Conservation (phyloP, 2,329 filamentous ascomycete species). For the Aspergillus melleus region DNA sequence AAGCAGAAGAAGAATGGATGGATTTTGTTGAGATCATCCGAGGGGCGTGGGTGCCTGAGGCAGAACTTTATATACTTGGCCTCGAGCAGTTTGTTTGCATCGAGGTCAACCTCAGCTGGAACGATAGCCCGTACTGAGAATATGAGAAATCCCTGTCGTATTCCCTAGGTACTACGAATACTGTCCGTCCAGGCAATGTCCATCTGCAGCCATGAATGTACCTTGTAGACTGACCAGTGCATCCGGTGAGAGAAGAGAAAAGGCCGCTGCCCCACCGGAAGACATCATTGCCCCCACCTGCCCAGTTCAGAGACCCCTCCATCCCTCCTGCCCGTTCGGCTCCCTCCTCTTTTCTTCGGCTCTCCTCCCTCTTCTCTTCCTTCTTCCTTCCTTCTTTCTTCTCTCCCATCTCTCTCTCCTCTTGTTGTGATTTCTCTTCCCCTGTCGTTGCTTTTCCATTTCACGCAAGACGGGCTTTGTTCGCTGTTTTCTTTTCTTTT, state of each 20-base stretch:
- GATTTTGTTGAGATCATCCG: neutral
- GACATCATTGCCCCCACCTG: slow-evolving; percentile 37
- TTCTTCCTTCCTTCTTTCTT: slow-evolving; percentile 18
- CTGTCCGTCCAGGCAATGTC: too few species aligned
- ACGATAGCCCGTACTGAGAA: too few species aligned
- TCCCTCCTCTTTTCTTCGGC: slow-evolving; percentile 11
- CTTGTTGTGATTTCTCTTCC: slow-evolving; percentile 17
- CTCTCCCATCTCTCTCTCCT: slow-evolving; percentile 21
- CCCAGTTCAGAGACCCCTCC: slow-evolving; percentile 21
- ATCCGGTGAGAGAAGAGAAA: neutral
- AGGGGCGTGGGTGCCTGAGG: too few species aligned
- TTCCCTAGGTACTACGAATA: too few species aligned
- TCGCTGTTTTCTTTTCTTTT: neutral
- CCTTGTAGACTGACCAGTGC: too few species aligned
- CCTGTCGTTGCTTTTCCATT: slow-evolving; percentile 7
- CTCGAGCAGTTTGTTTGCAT: too few species aligned
- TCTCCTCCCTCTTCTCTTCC: slow-evolving; percentile 12
- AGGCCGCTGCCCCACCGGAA: slow-evolving; percentile 23
- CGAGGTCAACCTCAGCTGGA: too few species aligned
- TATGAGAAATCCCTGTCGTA: too few species aligned
- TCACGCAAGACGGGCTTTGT: slow-evolving; percentile 8
- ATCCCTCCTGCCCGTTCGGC: slow-evolving; percentile 9
- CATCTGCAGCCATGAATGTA: too few species aligned
- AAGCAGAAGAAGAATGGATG: neutral
- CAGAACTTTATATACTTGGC: too few species aligned